Conservation (phyloP, 129 eudicot genomes). For the Cynara cardunculus region DNA sequence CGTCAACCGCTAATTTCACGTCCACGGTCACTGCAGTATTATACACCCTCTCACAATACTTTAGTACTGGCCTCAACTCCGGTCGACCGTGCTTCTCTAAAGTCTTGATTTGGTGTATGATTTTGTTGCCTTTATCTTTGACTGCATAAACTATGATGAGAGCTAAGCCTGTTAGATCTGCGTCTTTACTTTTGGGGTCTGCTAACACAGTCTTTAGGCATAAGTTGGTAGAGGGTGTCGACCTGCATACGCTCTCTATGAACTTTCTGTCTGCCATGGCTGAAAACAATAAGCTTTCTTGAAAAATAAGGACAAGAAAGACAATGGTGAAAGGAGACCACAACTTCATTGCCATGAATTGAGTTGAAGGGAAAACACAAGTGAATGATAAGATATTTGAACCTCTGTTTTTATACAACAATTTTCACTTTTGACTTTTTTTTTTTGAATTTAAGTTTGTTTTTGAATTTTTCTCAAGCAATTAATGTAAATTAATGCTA, state of each 20-base stretch:
- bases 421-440: background rate
- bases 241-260: constrained; percentile 35
- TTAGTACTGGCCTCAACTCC: constrained; percentile 4
- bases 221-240: constrained; percentile 30
- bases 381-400: background rate
- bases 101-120: background rate
- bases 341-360: constrained; percentile 4
- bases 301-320: constrained; percentile 15
- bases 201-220: constrained; percentile 36
- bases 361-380: background rate
- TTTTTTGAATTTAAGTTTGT: no score
- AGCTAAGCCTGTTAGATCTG: constrained; percentile 34
- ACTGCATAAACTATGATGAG: constrained; percentile 37
- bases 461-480: background rate
- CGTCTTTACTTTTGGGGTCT: constrained; percentile 32
- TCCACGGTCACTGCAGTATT: constrained; percentile 18
- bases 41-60: constrained; percentile 27
- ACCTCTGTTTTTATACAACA: background rate
- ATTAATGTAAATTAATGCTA: no score
- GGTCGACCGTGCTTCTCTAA: constrained; percentile 1
- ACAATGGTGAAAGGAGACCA: constrained; percentile 3
- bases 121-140: constrained; percentile 16
- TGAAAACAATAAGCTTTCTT: constrained; percentile 2
- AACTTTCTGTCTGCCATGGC: constrained; percentile 25
- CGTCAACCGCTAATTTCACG: constrained; percentile 26